A percentile compares a stretch with the other conserved stretches of the same genome.
These are phyloP conservation scores for Firmiana major DNA, from an alignment of 345 rosid genomes.

Conservation along the genomic window DNA sequence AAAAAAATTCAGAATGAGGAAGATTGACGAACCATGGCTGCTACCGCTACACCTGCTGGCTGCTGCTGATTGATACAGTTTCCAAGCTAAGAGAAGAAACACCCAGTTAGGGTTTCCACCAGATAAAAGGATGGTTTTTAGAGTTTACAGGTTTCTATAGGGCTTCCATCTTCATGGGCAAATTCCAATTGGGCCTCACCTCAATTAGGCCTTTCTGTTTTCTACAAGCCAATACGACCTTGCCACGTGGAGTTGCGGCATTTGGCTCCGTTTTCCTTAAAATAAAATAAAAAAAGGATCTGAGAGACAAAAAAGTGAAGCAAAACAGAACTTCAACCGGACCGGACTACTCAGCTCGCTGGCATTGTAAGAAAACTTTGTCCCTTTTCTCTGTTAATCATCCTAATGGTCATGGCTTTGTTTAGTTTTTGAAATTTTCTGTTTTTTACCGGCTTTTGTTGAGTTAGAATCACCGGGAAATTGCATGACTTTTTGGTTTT, in stretches of 20 bases:
- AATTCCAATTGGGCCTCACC: background rate
- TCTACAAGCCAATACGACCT: background rate
- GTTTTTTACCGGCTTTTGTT: background rate
- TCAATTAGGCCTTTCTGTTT: background rate
- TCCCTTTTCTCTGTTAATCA: background rate
- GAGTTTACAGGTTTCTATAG: conserved; percentile 1
- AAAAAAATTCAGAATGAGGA: background rate
- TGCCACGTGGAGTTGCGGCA: background rate
- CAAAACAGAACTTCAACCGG: background rate
- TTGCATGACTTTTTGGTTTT: background rate
- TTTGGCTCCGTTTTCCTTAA: background rate
- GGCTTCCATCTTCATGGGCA: background rate
- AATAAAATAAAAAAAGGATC: background rate
- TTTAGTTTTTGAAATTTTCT: background rate
- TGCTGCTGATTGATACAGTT: background rate
- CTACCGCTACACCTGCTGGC: conserved; percentile 7
- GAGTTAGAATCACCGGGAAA: background rate
- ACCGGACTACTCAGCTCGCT: background rate
- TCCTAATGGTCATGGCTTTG: background rate
- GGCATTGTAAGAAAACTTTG: background rate
- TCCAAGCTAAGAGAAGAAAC: background rate
- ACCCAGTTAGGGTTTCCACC: background rate
- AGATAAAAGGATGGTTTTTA: background rate
- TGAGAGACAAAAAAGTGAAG: background rate
- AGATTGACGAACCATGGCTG: conserved; percentile 24